Conservation (phyloP, 2,329 filamentous ascomycete species). For the Teratosphaeriaceae sp. region DNA sequence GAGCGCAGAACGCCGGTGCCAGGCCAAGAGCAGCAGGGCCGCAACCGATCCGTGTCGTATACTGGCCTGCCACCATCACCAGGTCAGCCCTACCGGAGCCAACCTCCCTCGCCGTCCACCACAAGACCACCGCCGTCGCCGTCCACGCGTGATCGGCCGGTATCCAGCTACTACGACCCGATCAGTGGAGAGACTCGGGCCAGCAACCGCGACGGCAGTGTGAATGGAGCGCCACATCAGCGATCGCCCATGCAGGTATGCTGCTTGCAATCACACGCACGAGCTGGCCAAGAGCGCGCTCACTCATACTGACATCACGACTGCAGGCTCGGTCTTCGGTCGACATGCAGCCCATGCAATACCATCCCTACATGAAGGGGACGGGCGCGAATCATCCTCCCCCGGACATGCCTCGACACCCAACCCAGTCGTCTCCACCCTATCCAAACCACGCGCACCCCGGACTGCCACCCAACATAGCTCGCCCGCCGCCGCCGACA, state of each 20-base stretch:
- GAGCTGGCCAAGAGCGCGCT: too few relatives aligned
- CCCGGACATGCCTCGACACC: conserved; percentile 14
- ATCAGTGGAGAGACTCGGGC: conserved; percentile 38
- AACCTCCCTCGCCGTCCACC: background rate
- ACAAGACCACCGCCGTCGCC: conserved; percentile 11
- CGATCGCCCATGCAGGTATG: conserved; percentile 25
- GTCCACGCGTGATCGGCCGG: conserved; percentile 33
- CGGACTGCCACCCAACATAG: conserved; percentile 23
- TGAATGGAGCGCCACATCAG: conserved; percentile 32
- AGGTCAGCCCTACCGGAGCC: conserved; percentile 1
- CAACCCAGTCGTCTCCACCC: conserved; percentile 1
- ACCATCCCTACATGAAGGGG: conserved; percentile 20
- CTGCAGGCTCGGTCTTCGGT: conserved; percentile 5
- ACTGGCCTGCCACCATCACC: conserved; percentile 2
- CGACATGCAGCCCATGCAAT: conserved; percentile 5
- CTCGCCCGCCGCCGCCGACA: conserved; percentile 22
- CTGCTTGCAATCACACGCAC: background rate
- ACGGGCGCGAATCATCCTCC: conserved; percentile 13
- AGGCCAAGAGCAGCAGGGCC: background rate
- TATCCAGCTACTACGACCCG: conserved; percentile 45
- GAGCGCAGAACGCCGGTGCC: background rate
- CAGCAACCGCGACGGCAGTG: conserved; percentile 26
- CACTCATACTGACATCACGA: conserved; percentile 7
- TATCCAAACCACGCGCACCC: conserved; percentile 24
- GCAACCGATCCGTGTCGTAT: background rate